These are phyloP conservation scores for Colletotrichum sp. DNA, from an alignment of 2,329 filamentous ascomycete genomes.

Conservation along the genomic window DNA sequence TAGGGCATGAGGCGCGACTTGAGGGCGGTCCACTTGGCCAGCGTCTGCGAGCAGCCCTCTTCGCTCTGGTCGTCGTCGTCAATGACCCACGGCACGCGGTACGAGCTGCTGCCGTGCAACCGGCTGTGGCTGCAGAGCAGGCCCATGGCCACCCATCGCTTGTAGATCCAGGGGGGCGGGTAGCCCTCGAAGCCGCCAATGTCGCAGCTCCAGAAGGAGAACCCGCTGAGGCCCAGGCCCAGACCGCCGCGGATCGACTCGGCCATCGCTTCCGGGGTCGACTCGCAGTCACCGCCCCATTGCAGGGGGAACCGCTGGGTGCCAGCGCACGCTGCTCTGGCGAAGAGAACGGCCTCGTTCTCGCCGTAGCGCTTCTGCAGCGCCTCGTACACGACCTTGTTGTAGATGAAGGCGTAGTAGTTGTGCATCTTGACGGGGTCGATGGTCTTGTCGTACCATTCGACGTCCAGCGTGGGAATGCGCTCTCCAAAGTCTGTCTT, in stretches of 20 bases:
- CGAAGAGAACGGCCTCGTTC: constrained; percentile 68
- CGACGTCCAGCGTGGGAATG: constrained; percentile 68
- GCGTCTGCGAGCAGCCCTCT: constrained; percentile 56
- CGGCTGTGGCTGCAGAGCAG: constrained; percentile 73
- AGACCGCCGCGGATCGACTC: constrained; percentile 72
- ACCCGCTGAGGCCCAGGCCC: constrained; percentile 67
- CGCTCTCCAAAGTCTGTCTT: constrained; percentile 81
- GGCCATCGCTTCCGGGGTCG: constrained; percentile 74
- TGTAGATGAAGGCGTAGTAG: constrained; percentile 77
- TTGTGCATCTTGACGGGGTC: constrained; percentile 77
- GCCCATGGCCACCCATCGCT: constrained; percentile 80
- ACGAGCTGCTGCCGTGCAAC: constrained; percentile 72
- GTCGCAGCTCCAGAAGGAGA: constrained; percentile 73
- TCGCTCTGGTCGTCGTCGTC: constrained; percentile 66
- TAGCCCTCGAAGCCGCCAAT: constrained; percentile 76
- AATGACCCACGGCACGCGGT: constrained; percentile 78
- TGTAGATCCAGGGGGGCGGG: constrained; percentile 73
- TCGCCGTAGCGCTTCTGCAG: constrained; percentile 58
- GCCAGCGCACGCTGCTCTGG: constrained; percentile 70
- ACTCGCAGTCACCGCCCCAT: constrained; percentile 80
- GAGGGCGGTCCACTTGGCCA: constrained; percentile 52
- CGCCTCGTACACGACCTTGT: constrained; percentile 71
- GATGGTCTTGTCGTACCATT: constrained; percentile 64
- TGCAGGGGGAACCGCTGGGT: constrained; percentile 72
- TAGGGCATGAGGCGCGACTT: constrained; percentile 61